Base-by-base conservation (phyloP, 306 rosid genomes). In the Prunus kanzakura region DNA sequence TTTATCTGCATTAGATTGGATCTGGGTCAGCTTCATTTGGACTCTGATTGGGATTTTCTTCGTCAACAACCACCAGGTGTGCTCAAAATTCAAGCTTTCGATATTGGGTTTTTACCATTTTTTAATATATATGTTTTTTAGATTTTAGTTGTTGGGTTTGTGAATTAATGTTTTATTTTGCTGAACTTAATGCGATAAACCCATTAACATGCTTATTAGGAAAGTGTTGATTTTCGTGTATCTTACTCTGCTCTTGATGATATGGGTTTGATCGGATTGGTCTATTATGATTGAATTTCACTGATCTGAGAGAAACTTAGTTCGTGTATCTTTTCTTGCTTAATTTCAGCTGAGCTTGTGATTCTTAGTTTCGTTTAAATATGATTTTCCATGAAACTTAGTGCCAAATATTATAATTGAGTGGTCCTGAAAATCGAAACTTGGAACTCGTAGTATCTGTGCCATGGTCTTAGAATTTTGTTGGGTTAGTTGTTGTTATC, bases 241-340 rank as follows among this genome's bases (percentile, higher is more conserved):
- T 51, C 51, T 76, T 51, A 19, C 47, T 79, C 56, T 29, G 56
- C 23, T 60, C 30, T 57, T 75, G 73, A 30, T 51, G 50, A 60
- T 71, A 29, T 72, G 81, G 43, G 57, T 38, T 86, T 84, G 89
- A 88, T 91, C 90, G 63, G 84, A 81, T 76, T 73, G 67, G 82
- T 76, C 23, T 81, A 64, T 29, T 72, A 4, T 56, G 62, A 69
- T 86, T 55, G 71, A 50, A 52, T 69, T 76, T 55, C 66, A 63
- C 72, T 67, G 82, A 61, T 71, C 82, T 52, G 74, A 35, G 63
- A 54, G 65, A 10, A 38, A 43, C 41, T 68, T 8, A 20, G 20
- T 20, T 20, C 20, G 20, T 20, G 20, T 20, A 20, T 20, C 20
- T 20, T 74, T 29, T 70, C 49, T 72, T 73, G 71, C 75, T 55